Evolutionary conservation across 108 stramenopile genomes (phyloP).

Genomic region (Nitzschia sp.): DNA sequence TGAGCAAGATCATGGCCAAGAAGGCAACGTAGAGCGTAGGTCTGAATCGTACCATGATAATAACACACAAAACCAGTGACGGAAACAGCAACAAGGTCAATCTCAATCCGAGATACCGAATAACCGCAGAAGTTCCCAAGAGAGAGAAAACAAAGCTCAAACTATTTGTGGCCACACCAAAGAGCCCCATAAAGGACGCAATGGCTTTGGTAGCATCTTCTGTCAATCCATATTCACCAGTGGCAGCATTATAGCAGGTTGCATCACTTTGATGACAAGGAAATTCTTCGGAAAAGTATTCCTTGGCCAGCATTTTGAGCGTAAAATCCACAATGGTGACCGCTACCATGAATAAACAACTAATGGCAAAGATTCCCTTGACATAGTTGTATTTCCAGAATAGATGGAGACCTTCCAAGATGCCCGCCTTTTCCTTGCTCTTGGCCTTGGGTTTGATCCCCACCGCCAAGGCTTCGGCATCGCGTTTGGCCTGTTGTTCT

Average conservation of each 20-base stretch:
- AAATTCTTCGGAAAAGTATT: slow-evolving; percentile 81
- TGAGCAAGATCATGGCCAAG: slow-evolving; percentile 95
- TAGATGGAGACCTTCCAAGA: slow-evolving; percentile 91
- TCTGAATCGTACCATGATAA: slow-evolving; percentile 80
- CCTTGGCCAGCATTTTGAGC: slow-evolving; percentile 94
- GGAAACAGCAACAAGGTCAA: slow-evolving; percentile 93
- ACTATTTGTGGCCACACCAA: slow-evolving; percentile 95
- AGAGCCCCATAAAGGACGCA: slow-evolving; percentile 94
- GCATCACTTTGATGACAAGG: slow-evolving; percentile 76
- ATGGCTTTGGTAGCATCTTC: slow-evolving; percentile 80
- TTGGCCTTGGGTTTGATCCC: slow-evolving; percentile 43
- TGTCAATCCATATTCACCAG: slow-evolving; percentile 72
- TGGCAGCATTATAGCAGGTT: slow-evolving; percentile 70
- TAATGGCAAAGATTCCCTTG: slow-evolving; percentile 96
- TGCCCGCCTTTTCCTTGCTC: slow-evolving; percentile 80
- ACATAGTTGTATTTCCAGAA: slow-evolving; percentile 95
- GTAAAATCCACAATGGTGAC: slow-evolving; percentile 97
- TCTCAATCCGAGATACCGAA: slow-evolving; percentile 92
- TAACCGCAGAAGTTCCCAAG: slow-evolving; percentile 93
- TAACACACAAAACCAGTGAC: slow-evolving; percentile 78
- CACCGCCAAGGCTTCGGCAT: slow-evolving; percentile 7
- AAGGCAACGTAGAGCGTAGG: slow-evolving; percentile 93
- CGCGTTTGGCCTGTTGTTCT: slow-evolving; percentile 44
- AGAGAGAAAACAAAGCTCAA: slow-evolving; percentile 92
- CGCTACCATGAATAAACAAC: slow-evolving; percentile 98